Evolutionary conservation across 208 protist genomes (phyloP).

Genomic region (Acanthamoeba culbertsoni): DNA sequence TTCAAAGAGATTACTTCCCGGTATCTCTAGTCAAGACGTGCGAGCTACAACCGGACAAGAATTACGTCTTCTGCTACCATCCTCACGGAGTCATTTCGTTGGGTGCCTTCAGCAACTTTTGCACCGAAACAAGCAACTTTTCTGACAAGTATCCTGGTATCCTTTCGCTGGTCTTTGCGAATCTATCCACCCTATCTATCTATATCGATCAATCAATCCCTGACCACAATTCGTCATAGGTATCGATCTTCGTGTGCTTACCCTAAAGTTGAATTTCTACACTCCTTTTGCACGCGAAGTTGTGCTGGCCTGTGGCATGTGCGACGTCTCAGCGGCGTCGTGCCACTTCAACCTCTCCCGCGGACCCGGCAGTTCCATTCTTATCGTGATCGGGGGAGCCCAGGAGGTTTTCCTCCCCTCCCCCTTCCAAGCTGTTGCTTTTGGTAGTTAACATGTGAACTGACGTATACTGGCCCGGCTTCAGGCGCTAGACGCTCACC

Average conservation of each 20-base stretch:
- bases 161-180: too few species aligned
- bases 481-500: slow-evolving; percentile 67
- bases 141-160: background rate
- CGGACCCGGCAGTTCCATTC: slow-evolving; percentile 50
- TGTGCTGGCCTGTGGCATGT: slow-evolving; percentile 64
- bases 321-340: background rate
- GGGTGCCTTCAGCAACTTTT: slow-evolving; percentile 58
- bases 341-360: slow-evolving; percentile 53
- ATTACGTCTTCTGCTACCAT: slow-evolving; percentile 69
- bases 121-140: background rate
- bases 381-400: slow-evolving; percentile 68
- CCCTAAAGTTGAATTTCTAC: slow-evolving; percentile 71
- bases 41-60: slow-evolving; percentile 61
- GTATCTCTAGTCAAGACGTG: slow-evolving; percentile 60
- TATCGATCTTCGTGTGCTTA: slow-evolving; percentile 65
- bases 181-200: too few species aligned
- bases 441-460: background rate
- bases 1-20: slow-evolving; percentile 64
- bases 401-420: slow-evolving; percentile 27
- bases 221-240: background rate
- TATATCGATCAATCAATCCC: too few species aligned
- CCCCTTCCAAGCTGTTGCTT: background rate
- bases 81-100: slow-evolving; percentile 72
- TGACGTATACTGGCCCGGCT: background rate
- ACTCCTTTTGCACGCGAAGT: slow-evolving; percentile 69